Base-by-base conservation (phyloP, 2,329 filamentous ascomycete species). In the Fusarium nisikadoi region DNA sequence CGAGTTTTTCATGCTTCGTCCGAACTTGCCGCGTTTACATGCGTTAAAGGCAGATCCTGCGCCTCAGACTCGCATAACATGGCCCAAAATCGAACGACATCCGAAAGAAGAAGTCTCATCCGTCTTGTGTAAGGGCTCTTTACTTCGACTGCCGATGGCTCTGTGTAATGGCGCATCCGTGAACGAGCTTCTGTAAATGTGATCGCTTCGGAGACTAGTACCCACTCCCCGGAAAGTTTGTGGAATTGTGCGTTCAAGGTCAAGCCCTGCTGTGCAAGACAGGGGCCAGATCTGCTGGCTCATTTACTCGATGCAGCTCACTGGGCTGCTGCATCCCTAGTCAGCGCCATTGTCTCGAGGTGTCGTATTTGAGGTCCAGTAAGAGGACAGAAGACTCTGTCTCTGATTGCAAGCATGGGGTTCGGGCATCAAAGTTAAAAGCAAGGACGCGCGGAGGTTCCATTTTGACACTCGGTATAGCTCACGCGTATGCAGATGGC, bases 331-430 rank as follows among this genome's bases (percentile, higher is more conserved):
- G 56, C 65, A 57, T 43, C 36, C 38, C 45, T 61, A 67, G 47
- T 50, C 46, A 52, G 62, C 71, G 71, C 60, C 65, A 72, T 67
- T 46, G 68, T 61, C 68, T 69, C 53, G 41, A 46, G 39, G 52
- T 52, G 45, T 62, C 46, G 47, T 53, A 62, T 39, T 29, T 47
- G 33, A 43, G 38, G 19, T 65, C 58, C 41, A 63, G 58, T 47
- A 35, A 23, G 53, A 25, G 31, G 39, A 14, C 20, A 49, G 35
- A 49, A 42, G 33, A 29, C 36, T 33, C 36, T 42, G 47, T 42
- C 27, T 62, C 31, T 61, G 25, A 9, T 41, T 45, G 10, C 47
- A 70, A 49, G 29, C 39, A 25, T 54, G 42, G 56, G 39, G 19
- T 12, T 63, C 46, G 20, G 39, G 29, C 36, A 27, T 13, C 35